These are phyloP conservation scores for Trichoderma erinaceum DNA, from an alignment of 495 filamentous ascomycete species.

Conservation along the genomic window DNA sequence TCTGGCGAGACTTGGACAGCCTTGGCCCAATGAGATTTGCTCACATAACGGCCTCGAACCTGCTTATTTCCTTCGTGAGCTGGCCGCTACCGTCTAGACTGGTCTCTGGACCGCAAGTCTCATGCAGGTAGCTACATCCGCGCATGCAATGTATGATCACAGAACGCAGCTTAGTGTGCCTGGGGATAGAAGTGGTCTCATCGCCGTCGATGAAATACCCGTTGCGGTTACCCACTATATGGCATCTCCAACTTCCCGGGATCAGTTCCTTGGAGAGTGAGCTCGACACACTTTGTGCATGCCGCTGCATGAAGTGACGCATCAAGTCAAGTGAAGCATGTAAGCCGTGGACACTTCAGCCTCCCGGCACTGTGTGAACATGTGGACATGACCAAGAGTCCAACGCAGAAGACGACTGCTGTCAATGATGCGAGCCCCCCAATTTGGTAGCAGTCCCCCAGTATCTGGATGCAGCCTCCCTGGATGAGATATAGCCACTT, in stretches of 20 bases:
- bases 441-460: background rate
- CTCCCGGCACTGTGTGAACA: background rate
- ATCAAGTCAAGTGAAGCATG: background rate
- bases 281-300: background rate
- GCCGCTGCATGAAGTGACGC: background rate
- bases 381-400: background rate
- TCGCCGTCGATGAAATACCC: background rate
- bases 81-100: background rate
- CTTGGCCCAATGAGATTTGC: background rate
- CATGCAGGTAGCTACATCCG: conserved; percentile 3
- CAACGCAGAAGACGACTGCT: conserved; percentile 1
- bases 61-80: background rate
- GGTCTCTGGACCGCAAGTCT: background rate
- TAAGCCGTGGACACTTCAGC: background rate
- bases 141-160: background rate
- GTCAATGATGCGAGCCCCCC: conserved; percentile 1
- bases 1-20: background rate
- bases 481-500: background rate
- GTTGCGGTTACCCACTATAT: background rate
- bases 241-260: background rate
- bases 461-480: conserved; percentile 11
- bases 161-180: background rate
- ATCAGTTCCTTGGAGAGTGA: background rate
- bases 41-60: background rate
- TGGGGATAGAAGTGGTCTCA: background rate